These are phyloP conservation scores for Peronospora destructor DNA, from an alignment of 352 stramenopile genomes.

Conservation along the genomic window DNA sequence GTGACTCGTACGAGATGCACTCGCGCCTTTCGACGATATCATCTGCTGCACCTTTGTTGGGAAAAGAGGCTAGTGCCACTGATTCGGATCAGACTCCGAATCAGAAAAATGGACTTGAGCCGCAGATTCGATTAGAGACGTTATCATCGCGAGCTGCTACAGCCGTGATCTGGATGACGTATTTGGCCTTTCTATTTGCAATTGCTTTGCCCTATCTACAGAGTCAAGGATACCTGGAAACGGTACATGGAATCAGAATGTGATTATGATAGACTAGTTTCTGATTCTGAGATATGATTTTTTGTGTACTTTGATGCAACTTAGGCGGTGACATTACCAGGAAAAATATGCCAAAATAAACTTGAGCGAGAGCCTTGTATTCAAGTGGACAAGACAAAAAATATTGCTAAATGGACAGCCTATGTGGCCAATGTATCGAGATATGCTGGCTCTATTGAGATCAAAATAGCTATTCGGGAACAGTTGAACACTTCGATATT, in stretches of 20 bases:
- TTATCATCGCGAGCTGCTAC: conserved; percentile 66
- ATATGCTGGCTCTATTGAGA: conserved; percentile 51
- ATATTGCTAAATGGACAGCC: conserved; percentile 53
- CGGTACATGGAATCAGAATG: conserved; percentile 25
- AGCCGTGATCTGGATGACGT: conserved; percentile 68
- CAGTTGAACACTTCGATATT: conserved; percentile 38
- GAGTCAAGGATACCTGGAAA: conserved; percentile 63
- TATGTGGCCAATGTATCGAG: conserved; percentile 68
- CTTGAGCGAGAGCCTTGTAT: conserved; percentile 43
- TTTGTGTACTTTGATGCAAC: conserved; percentile 4
- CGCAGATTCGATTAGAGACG: conserved; percentile 75
- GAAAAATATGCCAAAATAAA: conserved; percentile 37
- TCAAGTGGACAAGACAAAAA: conserved; percentile 46
- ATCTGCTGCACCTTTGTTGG: conserved; percentile 24
- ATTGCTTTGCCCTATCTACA: conserved; percentile 69
- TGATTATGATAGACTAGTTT: conserved; percentile 3
- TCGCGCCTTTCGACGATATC: conserved; percentile 36
- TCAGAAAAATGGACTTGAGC: conserved; percentile 26
- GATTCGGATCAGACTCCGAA: conserved; percentile 23
- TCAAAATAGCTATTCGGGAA: conserved; percentile 46
- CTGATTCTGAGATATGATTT: conserved; percentile 8
- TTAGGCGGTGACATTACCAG: conserved; percentile 48
- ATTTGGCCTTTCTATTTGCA: conserved; percentile 65
- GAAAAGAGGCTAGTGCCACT: conserved; percentile 6
- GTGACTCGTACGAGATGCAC: conserved; percentile 76